Conservation (phyloP, 805 yeast species). For the Debaryomyces tyrocola region DNA sequence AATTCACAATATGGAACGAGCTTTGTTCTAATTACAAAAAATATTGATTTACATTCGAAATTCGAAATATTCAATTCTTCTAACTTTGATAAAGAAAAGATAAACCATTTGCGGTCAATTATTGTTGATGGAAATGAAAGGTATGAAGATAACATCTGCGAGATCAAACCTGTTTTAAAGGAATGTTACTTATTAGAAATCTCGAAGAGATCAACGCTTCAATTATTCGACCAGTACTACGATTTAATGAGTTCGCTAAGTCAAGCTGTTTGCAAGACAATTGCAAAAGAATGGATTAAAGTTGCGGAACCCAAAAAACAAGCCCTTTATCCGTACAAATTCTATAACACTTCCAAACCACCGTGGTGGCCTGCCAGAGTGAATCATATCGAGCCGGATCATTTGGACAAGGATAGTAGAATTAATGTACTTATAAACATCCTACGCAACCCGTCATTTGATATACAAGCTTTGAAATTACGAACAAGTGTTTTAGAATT, state of each 20-base stretch:
- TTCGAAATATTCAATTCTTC: neutral
- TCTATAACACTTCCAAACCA: slow-evolving; percentile 51
- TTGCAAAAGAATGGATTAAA: slow-evolving; percentile 70
- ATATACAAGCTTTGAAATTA: slow-evolving; percentile 10
- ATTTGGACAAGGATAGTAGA: slow-evolving; percentile 59
- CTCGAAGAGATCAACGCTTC: slow-evolving; percentile 2
- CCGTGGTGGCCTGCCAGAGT: slow-evolving; percentile 69
- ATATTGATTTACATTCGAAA: neutral
- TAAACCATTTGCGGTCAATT: neutral
- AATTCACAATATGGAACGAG: neutral
- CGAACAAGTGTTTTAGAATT: slow-evolving; percentile 10
- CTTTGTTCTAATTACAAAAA: neutral
- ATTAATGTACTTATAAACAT: slow-evolving; percentile 47
- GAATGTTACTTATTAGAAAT: neutral
- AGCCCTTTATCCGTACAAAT: slow-evolving; percentile 59
- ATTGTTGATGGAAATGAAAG: neutral
- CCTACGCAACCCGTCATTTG: slow-evolving; percentile 18
- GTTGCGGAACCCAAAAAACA: slow-evolving; percentile 67
- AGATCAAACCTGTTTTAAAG: slow-evolving; percentile 12
- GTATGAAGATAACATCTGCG: slow-evolving; percentile 3
- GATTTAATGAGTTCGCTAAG: slow-evolving; percentile 17
- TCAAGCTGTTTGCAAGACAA: slow-evolving; percentile 48
- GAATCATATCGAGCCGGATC: slow-evolving; percentile 73
- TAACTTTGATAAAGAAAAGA: neutral
- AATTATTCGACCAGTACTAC: slow-evolving; percentile 14